Base-by-base conservation (phyloP, 2,329 filamentous ascomycete species). In the Hypomyces rosellus region DNA sequence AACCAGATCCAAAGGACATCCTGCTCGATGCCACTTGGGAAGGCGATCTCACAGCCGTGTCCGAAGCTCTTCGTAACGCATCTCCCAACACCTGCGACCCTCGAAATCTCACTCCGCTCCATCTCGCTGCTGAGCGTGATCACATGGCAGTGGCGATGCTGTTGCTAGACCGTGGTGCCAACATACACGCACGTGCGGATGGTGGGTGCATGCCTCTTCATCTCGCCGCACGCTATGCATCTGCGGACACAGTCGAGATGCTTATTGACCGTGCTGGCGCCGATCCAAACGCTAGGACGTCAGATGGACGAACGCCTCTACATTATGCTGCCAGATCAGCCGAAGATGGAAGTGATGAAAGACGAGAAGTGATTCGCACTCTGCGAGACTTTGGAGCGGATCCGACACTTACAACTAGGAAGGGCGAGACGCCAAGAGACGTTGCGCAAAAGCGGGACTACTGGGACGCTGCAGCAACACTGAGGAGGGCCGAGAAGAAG, bases 11-110 rank as follows among this genome's bases (percentile, higher is more conserved):
- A 0, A 51, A 59, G 45, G 63, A 66, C 0, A 22, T 53, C 0
- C 54, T 67, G 3, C 57, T 67, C 1, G 63, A 66, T 36, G 64
- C 62, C 0, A 62, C 66, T 51, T 70, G 64, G 64, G 62, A 62
- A 30, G 64, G 64, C 2, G 57, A 67, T 16, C 52, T 66, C 8
- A 53, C 61, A 30, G 55, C 53, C 14, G 61, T 62, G 3, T 54
- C 48, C 6, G 51, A 55, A 0, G 62, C 63, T 2, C 57, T 67
- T 14, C 54, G 55, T 1, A 42, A 60, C 15, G 57, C 57, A 6
- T 58, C 63, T 1, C 53, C 55, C 13, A 58, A 52, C 36, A 59
- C 56, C 3, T 63, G 62, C 36, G 64, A 67, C 34, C 51, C 57
- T 3, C 59, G 60, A 5, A 64, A 63, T 20, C 57, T 65, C 3